These are phyloP conservation scores for Petunia axillaris DNA, from an alignment of 257 asterid genomes.

Conservation along the genomic window DNA sequence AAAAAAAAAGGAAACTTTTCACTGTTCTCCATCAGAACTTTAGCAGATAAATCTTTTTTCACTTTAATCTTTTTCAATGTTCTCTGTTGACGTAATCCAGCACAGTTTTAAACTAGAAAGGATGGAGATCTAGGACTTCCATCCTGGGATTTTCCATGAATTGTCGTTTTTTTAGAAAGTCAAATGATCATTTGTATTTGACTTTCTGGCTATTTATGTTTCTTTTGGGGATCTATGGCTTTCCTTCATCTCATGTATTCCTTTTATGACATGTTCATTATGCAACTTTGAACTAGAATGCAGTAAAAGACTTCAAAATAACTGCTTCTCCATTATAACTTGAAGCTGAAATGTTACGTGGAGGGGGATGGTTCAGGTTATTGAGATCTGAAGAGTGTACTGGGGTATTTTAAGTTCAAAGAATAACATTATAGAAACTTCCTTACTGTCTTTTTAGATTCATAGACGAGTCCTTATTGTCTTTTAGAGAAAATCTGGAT, in stretches of 20 bases:
- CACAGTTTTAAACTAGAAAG: background rate
- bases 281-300: slow-evolving; percentile 20
- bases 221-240: background rate
- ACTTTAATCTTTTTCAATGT: background rate
- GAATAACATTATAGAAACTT: too few relatives aligned
- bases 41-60: background rate
- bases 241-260: background rate
- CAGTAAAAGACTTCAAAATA: background rate
- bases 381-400: background rate
- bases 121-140: background rate
- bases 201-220: background rate
- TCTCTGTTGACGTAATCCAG: too few relatives aligned
- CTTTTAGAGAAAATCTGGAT: background rate
- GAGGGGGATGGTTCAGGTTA: background rate
- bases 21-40: background rate
- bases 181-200: background rate
- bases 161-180: background rate
- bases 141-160: slow-evolving; percentile 5
- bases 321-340: background rate
- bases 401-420: background rate
- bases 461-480: too few relatives aligned
- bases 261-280: background rate
- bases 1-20: background rate
- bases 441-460: too few relatives aligned
- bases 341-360: background rate